A percentile compares a stretch with the other conserved stretches of the same genome.
These are phyloP conservation scores for Nothopassalora personata DNA, from an alignment of 2,329 filamentous ascomycete genomes.

Conservation along the genomic window DNA sequence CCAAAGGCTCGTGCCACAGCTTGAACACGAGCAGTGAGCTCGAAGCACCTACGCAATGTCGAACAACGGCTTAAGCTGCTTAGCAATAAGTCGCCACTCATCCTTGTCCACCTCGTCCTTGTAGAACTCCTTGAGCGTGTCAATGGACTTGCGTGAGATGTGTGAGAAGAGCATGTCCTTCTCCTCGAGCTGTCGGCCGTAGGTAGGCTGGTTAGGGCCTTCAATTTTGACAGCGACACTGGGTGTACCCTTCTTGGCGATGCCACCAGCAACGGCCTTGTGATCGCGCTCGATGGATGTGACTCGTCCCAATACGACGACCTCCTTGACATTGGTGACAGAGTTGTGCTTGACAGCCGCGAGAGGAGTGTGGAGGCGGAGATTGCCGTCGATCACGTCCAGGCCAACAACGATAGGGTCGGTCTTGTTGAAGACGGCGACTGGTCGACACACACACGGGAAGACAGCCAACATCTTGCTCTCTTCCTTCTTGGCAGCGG, in stretches of 20 bases:
- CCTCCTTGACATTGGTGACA: slow-evolving; percentile 73
- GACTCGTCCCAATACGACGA: slow-evolving; percentile 85
- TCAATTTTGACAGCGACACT: slow-evolving; percentile 98
- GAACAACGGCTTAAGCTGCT: slow-evolving; percentile 82
- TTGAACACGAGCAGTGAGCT: not conserved
- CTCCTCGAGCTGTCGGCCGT: slow-evolving; percentile 93
- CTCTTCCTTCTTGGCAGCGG: slow-evolving; percentile 92
- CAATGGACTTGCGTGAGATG: slow-evolving; percentile 82
- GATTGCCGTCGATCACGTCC: slow-evolving; percentile 85
- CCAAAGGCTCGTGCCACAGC: not conserved
- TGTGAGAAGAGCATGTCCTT: slow-evolving; percentile 80
- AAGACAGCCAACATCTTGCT: slow-evolving; percentile 94
- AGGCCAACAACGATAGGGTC: slow-evolving; percentile 91
- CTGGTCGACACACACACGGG: slow-evolving; percentile 82
- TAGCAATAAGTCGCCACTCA: slow-evolving; percentile 91
- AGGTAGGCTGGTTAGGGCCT: slow-evolving; percentile 83
- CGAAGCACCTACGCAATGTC: slow-evolving; percentile 49
- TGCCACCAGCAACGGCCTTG: slow-evolving; percentile 67
- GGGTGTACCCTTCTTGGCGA: slow-evolving; percentile 96
- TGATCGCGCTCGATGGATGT: slow-evolving; percentile 95
- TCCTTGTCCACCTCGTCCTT: slow-evolving; percentile 80
- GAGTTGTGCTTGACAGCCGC: slow-evolving; percentile 78
- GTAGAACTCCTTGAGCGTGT: slow-evolving; percentile 95
- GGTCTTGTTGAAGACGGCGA: slow-evolving; percentile 98
- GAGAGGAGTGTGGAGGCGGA: slow-evolving; percentile 84